Evolutionary conservation across 345 rosid genomes (phyloP), one percentile per base, ranked within the genome.

Genomic region (Populus simonii): DNA sequence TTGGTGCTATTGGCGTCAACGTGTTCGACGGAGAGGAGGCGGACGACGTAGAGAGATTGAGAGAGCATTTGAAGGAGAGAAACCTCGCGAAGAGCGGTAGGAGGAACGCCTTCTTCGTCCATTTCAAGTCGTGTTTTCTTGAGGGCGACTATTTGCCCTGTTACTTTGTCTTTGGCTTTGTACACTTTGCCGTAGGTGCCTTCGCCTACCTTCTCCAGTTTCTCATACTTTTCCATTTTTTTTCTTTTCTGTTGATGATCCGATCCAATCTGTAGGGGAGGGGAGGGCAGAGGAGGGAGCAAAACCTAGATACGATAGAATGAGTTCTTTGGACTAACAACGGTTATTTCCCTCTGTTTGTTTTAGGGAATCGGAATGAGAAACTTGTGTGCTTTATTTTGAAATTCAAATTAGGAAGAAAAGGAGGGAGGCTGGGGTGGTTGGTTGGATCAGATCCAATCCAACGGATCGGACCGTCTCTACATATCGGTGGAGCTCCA

Each of bases 101-200:
- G 99, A 38, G 99, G 99, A 1, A 94, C 84, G 70, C 99, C 99
- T 82, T 94, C 99, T 74, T 94, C 99, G 87, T 93, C 99, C 91
- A 93, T 94, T 82, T 94, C 98, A 23, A 94, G 93, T 8, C 99
- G 80, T 0, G 99, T 92, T 80, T 94, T 93, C 83, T 94, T 94
- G 17, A 94, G 92, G 12, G 99, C 98, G 9, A 94, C 99, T 31
- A 94, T 55, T 23, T 90, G 90, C 1, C 99, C 99, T 7, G 86
- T 94, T 17, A 80, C 43, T 80, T 86, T 93, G 86, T 94, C 98
- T 77, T 87, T 88, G 23, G 99, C 99, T 76, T 94, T 94, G 93
- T 93, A 94, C 1, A 93, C 99, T 77, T 94, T 94, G 0, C 99
- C 99, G 80, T 94, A 93, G 0, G 99, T 94, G 8, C 99, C 99